A percentile compares a stretch with the other conserved stretches of the same genome.
phyloP scores from a whole-genome alignment of 257 asterid species.

The Ehretia macrophylla region DNA sequence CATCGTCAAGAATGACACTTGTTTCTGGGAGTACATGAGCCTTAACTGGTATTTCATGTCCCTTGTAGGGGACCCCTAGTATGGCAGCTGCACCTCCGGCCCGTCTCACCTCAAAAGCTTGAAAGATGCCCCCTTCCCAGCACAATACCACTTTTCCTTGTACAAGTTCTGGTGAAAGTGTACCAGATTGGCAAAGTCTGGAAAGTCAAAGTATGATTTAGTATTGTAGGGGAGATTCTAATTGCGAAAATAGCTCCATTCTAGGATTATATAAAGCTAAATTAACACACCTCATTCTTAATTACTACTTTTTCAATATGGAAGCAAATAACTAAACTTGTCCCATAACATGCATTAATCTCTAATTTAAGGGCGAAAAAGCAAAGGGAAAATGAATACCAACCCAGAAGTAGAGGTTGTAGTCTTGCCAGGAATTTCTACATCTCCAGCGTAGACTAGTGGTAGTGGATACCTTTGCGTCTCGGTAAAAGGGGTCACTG shows the following conservation, averaged over 20 bases:
- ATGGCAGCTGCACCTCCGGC: constrained; percentile 49
- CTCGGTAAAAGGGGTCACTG: constrained; percentile 27
- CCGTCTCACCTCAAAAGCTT: constrained; percentile 36
- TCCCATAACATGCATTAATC: too few species aligned
- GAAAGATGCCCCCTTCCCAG: constrained; percentile 1
- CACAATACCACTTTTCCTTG: constrained; percentile 47
- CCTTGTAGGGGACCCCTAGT: constrained; percentile 17
- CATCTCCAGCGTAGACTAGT: constrained; percentile 36
- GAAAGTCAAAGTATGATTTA: not conserved
- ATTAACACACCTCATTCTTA: too few species aligned
- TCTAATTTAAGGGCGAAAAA: too few species aligned
- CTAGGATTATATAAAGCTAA: too few species aligned
- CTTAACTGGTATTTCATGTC: constrained; percentile 14
- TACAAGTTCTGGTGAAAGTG: constrained; percentile 38
- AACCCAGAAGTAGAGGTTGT: constrained; percentile 26
- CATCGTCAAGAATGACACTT: constrained; percentile 13
- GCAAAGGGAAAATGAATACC: not conserved
- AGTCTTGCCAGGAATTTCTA: constrained; percentile 39
- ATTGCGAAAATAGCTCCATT: too few species aligned
- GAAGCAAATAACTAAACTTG: too few species aligned
- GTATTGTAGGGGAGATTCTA: too few species aligned
- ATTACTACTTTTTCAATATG: too few species aligned
- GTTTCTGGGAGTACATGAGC: constrained; percentile 29
- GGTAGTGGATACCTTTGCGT: constrained; percentile 18
- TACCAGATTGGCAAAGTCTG: constrained; percentile 33